Evolutionary conservation across 2,329 filamentous ascomycete genomes (phyloP), one percentile per base, ranked within the genome.

Genomic region (Exophiala aquamarina): DNA sequence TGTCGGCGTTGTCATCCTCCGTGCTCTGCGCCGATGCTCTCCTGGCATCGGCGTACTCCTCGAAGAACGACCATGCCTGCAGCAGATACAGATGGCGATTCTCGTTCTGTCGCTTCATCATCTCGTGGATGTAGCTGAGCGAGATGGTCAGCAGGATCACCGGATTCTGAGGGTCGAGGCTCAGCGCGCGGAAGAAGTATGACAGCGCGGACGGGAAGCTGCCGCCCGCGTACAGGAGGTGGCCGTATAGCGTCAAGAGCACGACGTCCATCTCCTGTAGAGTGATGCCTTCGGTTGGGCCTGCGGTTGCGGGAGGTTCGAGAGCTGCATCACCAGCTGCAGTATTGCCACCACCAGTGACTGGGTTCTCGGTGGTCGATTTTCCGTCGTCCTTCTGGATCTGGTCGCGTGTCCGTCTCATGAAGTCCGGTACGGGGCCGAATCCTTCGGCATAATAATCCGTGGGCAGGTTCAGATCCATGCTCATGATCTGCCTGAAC

Each of bases 31-130:
- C 35, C 10, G 18, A 15, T 7, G 29, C 8, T 18, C 33, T 32
- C 19, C 86, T 76, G 19, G 81, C 63, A 2, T 81, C 74, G 56
- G 87, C 84, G 67, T 94, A 95, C 28, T 81, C 74, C 47, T 84
- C 81, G 47, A 97, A 69, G 60, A 95, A 96, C 0, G 84, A 75
- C 41, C 96, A 77, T 0, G 90, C 93, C 65, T 97, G 91, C 55
- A 89, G 76, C 33, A 96, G 82, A 32, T 90, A 81, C 62, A 88
- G 92, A 63, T 97, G 92, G 2, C 93, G 77, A 63, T 97, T 97
- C 38, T 92, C 89, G 0, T 86, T 84, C 66, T 95, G 89, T 2
- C 92, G 81, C 66, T 97, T 96, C 61, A 96, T 78, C 1, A 87
- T 85, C 64, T 93, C 87, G 65, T 96, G 89, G 31, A 96, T 80